Base-by-base conservation (phyloP, 2,329 filamentous ascomycete species). In the Exophiala sp. region DNA sequence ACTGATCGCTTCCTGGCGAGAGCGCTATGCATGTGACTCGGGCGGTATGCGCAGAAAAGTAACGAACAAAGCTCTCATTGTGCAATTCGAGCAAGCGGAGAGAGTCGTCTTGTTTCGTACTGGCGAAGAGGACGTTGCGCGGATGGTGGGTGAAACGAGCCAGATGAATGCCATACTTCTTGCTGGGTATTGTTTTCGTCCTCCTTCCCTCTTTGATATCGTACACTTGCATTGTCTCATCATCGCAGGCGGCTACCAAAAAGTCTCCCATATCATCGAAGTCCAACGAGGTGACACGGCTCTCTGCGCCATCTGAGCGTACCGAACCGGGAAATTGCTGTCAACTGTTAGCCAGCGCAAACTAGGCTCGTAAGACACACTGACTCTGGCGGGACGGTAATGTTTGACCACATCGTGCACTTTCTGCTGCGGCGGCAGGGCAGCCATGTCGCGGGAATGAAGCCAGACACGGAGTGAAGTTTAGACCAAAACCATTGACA, bases 211-310 rank as follows among this genome's bases (percentile, higher is more conserved):
- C 89, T 63, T 86, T 87, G 56, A 95, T 85, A 63, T 93, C 95
- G 73, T 94, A 98, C 24, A 98, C 83, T 64, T 97, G 90, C 56
- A 98, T 86, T 2, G 88, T 94, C 66, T 96, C 90, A 68, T 98
- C 93, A 71, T 88, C 89, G 59, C 90, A 87, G 4, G 89, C 88
- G 0, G 90, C 87, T 69, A 98, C 88, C 52, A 94, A 79, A 43
- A 91, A 86, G 68, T 96, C 89, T 67, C 93, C 93, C 37, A 87
- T 85, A 71, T 97, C 90, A 68, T 97, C 90, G 66, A 95, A 98
- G 72, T 98, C 91, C 61, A 98, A 80, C 1, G 91, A 97, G 7
- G 93, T 85, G 52, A 96, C 81, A 58, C 82, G 77, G 2, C 83
- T 80, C 43, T 75, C 62, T 13, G 58, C 58, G 48, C 62, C 64